Percentiles rank a stretch among this genome's conserved stretches.
phyloP scores from a whole-genome alignment of 306 rosid genomes.

The Citrullus colocynthis region DNA sequence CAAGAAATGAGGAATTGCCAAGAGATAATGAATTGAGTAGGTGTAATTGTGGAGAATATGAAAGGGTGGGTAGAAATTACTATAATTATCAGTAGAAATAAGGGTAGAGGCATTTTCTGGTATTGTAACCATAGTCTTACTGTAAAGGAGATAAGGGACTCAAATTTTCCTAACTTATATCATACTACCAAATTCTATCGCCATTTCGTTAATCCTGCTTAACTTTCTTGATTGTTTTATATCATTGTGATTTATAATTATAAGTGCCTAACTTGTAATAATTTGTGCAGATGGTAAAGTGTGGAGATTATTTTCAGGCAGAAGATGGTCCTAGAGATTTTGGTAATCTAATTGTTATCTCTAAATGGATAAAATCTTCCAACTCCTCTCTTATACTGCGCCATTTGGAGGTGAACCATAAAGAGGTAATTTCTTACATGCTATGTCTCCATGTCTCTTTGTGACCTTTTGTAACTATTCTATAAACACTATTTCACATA shows the following conservation, averaged over 20 bases:
- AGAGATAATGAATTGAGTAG: too few relatives aligned
- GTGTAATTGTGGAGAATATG: too few relatives aligned
- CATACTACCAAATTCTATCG: background rate
- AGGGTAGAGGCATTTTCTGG: too few relatives aligned
- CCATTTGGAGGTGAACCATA: slow-evolving; percentile 54
- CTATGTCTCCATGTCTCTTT: background rate
- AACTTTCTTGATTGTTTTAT: background rate
- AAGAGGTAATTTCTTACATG: slow-evolving; percentile 34
- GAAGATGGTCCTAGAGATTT: slow-evolving; percentile 85
- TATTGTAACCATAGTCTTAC: too few relatives aligned
- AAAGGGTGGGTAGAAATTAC: too few relatives aligned
- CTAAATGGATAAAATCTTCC: slow-evolving; percentile 58
- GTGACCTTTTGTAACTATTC: too few relatives aligned
- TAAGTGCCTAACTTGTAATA: background rate
- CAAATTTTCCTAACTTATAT: background rate
- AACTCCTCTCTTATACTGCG: slow-evolving; percentile 53
- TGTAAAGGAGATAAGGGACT: background rate
- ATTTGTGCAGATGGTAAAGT: slow-evolving; percentile 41
- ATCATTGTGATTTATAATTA: background rate
- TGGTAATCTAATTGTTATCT: slow-evolving; percentile 48
- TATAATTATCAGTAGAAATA: too few relatives aligned
- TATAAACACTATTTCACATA: too few relatives aligned
- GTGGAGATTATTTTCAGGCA: slow-evolving; percentile 88
- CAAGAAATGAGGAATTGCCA: background rate
- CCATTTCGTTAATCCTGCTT: background rate